Evolutionary conservation across 805 yeast species (phyloP).

Genomic region (Metschnikowia arizonensis): DNA sequence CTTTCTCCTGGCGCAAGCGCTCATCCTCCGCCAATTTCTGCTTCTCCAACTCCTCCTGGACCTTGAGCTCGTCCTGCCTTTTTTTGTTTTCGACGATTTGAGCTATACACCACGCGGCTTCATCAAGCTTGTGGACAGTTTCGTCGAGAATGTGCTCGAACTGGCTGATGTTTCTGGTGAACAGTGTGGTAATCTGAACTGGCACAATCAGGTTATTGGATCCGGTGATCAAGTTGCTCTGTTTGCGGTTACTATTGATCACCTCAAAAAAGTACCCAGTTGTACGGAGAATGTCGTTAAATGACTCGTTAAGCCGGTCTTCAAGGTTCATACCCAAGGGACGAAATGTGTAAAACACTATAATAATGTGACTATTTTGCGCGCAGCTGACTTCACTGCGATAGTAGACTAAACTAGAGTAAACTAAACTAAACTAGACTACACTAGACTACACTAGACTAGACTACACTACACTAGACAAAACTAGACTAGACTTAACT

Average conservation of each 20-base stretch:
- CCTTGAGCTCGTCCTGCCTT: slow-evolving; percentile 37
- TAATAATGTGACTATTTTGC: too few relatives aligned
- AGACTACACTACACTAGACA: too few relatives aligned
- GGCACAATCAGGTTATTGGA: slow-evolving; percentile 39
- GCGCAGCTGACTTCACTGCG: too few relatives aligned
- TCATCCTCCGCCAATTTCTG: slow-evolving; percentile 31
- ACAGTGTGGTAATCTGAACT: slow-evolving; percentile 33
- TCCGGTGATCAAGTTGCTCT: slow-evolving; percentile 40
- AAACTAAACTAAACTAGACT: too few relatives aligned
- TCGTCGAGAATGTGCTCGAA: slow-evolving; percentile 44
- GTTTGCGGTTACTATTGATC: slow-evolving; percentile 37
- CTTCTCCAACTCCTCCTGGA: slow-evolving; percentile 33
- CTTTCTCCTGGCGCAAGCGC: slow-evolving; percentile 20
- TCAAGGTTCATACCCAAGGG: slow-evolving; percentile 44
- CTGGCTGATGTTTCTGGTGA: slow-evolving; percentile 30
- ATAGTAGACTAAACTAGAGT: too few relatives aligned
- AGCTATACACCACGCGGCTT: slow-evolving; percentile 42
- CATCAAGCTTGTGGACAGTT: slow-evolving; percentile 38
- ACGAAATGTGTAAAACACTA: too few relatives aligned
- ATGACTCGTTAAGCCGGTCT: slow-evolving; percentile 35
- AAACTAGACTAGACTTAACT: too few relatives aligned
- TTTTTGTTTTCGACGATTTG: slow-evolving; percentile 40
- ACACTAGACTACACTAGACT: too few relatives aligned
- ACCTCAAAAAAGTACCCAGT: slow-evolving; percentile 43
- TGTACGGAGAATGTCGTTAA: slow-evolving; percentile 38